A percentile compares a stretch with the other conserved stretches of the same genome.
phyloP scores from a whole-genome alignment of 192 early-diverging fungal species.

The Rhizophlyctis rosea region DNA sequence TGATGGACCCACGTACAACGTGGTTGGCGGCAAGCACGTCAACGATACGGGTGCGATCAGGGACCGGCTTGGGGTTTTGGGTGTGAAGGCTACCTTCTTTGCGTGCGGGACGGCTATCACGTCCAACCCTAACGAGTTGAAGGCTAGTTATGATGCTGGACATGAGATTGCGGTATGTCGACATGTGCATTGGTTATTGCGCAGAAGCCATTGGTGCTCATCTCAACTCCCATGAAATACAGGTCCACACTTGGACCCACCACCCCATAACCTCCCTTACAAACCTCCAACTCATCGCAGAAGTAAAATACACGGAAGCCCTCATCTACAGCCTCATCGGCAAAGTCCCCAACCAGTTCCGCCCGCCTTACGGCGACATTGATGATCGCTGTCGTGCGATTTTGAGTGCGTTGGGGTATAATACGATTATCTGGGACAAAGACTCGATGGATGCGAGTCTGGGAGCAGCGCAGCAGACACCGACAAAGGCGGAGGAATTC shows the following conservation, averaged over 20 bases:
- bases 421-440: conserved; percentile 35
- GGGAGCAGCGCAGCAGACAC: neutral
- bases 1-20: conserved; percentile 27
- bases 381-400: conserved; percentile 72
- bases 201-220: conserved; percentile 21
- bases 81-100: conserved; percentile 33
- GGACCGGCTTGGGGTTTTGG: conserved; percentile 2
- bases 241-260: conserved; percentile 57
- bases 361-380: conserved; percentile 71
- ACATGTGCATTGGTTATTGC: conserved; percentile 13
- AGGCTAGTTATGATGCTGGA: conserved; percentile 27
- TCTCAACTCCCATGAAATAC: too few relatives aligned
- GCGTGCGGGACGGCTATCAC: conserved; percentile 22
- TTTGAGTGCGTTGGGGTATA: conserved; percentile 52
- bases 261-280: conserved; percentile 52
- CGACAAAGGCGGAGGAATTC: conserved; percentile 1
- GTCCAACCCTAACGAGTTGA: conserved; percentile 25
- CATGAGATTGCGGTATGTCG: conserved; percentile 32
- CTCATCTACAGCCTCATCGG: conserved; percentile 41
- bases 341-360: conserved; percentile 45
- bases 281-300: conserved; percentile 66
- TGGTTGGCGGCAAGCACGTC: conserved; percentile 12
- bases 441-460: conserved; percentile 31
- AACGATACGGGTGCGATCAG: conserved; percentile 13
- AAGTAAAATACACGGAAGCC: conserved; percentile 65